A percentile compares a stretch with the other conserved stretches of the same genome.
These are phyloP conservation scores for Phytophthora pinifolia DNA, from an alignment of 352 stramenopile species.

Conservation along the genomic window DNA sequence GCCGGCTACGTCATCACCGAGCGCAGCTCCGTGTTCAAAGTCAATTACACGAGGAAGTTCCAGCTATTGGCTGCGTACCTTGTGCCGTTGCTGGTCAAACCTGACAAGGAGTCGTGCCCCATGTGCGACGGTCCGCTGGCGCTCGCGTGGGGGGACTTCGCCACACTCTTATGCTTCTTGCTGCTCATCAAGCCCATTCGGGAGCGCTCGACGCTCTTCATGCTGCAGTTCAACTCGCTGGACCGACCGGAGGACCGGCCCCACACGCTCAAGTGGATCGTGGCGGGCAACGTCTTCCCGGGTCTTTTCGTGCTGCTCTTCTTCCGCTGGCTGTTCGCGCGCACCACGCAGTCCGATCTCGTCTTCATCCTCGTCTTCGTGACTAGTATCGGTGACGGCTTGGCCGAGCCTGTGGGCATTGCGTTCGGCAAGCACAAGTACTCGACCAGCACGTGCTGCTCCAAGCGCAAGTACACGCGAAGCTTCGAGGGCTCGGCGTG, in stretches of 20 bases:
- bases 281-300: constrained; percentile 80
- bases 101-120: constrained; percentile 42
- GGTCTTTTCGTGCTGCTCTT: constrained; percentile 84
- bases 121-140: constrained; percentile 55
- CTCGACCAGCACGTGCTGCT: constrained; percentile 78
- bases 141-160: constrained; percentile 82
- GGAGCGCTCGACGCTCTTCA: constrained; percentile 80
- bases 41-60: constrained; percentile 88
- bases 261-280: constrained; percentile 79
- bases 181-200: constrained; percentile 83
- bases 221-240: constrained; percentile 89
- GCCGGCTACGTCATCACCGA: constrained; percentile 86
- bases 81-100: constrained; percentile 75
- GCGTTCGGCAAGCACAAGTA: constrained; percentile 85
- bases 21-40: constrained; percentile 80
- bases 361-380: constrained; percentile 86
- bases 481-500: constrained; percentile 77
- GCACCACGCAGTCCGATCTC: constrained; percentile 72
- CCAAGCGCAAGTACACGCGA: constrained; percentile 77
- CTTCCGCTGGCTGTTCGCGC: constrained; percentile 82
- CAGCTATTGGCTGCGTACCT: constrained; percentile 80
- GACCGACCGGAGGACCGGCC: constrained; percentile 82
- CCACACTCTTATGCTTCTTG: constrained; percentile 80
- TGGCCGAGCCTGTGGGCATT: constrained; percentile 79
- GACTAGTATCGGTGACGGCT: constrained; percentile 78